phyloP scores from a whole-genome alignment of 495 filamentous ascomycete species.

The Penicillium bialowiezense region DNA sequence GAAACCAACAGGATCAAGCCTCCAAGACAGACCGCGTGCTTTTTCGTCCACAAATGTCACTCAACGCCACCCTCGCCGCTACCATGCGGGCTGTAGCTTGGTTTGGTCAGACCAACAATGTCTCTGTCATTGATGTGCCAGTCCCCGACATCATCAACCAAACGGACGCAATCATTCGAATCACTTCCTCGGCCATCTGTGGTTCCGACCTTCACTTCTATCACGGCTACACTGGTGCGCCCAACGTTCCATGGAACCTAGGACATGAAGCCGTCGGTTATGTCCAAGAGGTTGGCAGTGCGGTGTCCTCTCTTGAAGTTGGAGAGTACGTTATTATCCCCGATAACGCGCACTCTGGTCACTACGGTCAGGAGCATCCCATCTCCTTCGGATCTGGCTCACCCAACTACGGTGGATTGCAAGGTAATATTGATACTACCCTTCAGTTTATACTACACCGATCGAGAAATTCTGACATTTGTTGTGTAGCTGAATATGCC shows the following conservation, averaged over 20 bases:
- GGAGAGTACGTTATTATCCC: too few species aligned
- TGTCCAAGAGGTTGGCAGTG: constrained; percentile 20
- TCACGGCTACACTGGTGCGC: constrained; percentile 14
- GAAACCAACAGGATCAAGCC: too few species aligned
- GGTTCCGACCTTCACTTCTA: constrained; percentile 29
- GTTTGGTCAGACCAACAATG: constrained; percentile 8
- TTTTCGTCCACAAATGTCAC: too few species aligned
- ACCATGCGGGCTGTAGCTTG: constrained; percentile 15
- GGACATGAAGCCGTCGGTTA: constrained; percentile 37
- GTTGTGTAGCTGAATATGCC: constrained; percentile 25
- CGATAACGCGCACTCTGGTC: too few species aligned
- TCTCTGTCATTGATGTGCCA: constrained; percentile 8
- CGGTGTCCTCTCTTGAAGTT: too few species aligned
- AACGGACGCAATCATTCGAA: constrained; percentile 14
- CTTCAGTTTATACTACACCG: neutral
- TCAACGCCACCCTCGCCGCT: too few species aligned
- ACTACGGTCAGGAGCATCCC: too few species aligned
- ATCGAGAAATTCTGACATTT: neutral
- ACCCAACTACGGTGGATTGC: neutral
- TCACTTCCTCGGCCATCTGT: constrained; percentile 27
- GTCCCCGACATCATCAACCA: constrained; percentile 8
- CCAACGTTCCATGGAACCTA: constrained; percentile 15
- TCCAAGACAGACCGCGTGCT: too few species aligned
- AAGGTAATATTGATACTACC: too few species aligned
- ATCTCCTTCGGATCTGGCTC: too few species aligned